Base-by-base conservation (phyloP, 1,139 yeast species). In the Insectozyma bohioensis region DNA sequence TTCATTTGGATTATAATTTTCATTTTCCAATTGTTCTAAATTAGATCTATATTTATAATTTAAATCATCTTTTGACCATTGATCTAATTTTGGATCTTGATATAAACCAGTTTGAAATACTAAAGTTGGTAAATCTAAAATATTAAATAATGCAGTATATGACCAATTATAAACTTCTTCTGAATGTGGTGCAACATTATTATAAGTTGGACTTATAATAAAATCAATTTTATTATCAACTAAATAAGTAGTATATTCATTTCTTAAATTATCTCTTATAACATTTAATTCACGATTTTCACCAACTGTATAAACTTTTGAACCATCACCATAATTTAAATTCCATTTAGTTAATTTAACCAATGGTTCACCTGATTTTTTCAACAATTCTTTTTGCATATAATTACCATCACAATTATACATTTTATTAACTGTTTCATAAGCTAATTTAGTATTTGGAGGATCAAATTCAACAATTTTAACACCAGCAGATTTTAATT, bases 121-220 rank as follows among this genome's bases (percentile, higher is more conserved):
- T 38, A 79, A 69, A 24, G 80, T 68, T 30, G 87, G 84, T 47
- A 76, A 65, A 51, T 81, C 87, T 43, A 80, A 57, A 35, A 80
- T 52, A 52, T 80, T 81, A 68, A 78, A 83, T 44, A 82, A 69
- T 0, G 85, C 58, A 9, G 88, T 81, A 60, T 82, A 83, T 4
- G 86, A 81, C 92, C 94, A 83, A 57, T 81, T 80, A 51, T 72
- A 75, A 9, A 83, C 73, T 34, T 75, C 72, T 29, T 75, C 80
- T 12, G 80, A 77, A 32, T 70, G 73, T 13, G 90, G 87, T 5
- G 94, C 88, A 34, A 80, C 84, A 39, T 84, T 84, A 39, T 75
- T 75, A 51, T 80, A 80, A 5, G 79, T 69, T 29, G 95, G 94
- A 33, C 81, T 67, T 31, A 85, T 59, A 36, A 85, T 68, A 48